A percentile compares a stretch with the other conserved stretches of the same genome.
phyloP scores from a whole-genome alignment of 2,329 filamentous ascomycete species.

The Penicillium sp. region DNA sequence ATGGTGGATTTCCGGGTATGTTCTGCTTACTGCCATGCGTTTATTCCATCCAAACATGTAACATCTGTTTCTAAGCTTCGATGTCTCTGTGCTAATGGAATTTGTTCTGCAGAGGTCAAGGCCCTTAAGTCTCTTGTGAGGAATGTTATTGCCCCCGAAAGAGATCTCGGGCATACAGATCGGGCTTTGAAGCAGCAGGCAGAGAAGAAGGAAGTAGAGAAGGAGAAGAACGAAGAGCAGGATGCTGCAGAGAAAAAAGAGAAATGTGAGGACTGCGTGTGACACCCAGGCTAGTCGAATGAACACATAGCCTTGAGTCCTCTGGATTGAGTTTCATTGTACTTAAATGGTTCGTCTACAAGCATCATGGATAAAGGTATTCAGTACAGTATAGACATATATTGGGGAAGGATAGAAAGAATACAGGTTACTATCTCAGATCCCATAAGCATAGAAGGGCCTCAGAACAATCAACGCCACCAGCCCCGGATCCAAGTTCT shows the following conservation, averaged over 20 bases:
- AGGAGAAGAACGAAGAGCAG: conserved; percentile 7
- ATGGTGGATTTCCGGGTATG: conserved; percentile 81
- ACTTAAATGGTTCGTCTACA: neutral
- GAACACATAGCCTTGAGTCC: neutral
- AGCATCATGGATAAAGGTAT: neutral
- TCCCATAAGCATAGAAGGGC: neutral
- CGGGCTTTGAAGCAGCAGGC: conserved; percentile 46
- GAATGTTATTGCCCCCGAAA: conserved; percentile 75
- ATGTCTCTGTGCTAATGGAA: neutral
- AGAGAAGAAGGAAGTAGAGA: conserved; percentile 30
- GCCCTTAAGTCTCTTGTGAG: conserved; percentile 81
- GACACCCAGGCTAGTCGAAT: neutral
- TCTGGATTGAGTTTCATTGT: no score
- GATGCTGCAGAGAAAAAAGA: conserved; percentile 2
- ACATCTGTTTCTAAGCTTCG: neutral
- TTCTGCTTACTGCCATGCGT: neutral
- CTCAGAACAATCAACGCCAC: conserved; percentile 19
- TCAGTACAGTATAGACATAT: conserved; percentile 4
- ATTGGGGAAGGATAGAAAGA: conserved; percentile 3
- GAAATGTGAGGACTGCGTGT: conserved; percentile 22
- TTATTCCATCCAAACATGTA: neutral
- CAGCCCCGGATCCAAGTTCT: conserved; percentile 16
- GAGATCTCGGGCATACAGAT: conserved; percentile 81
- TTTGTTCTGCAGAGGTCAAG: conserved; percentile 67
- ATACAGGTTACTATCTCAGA: neutral